Conservation (phyloP, 106 monocot genomes). For the Dendrobium huoshanense region DNA sequence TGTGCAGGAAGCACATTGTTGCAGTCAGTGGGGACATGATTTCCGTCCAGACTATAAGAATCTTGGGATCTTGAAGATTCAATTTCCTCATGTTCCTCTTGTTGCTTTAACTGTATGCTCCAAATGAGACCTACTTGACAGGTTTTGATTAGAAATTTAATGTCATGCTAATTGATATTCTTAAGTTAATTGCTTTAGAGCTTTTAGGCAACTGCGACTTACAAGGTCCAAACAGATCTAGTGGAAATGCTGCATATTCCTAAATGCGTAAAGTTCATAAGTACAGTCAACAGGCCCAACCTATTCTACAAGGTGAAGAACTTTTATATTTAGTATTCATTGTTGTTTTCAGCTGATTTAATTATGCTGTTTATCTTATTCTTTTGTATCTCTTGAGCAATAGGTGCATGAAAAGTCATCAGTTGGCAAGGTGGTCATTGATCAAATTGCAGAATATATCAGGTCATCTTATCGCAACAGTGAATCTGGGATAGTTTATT, state of each 20-base stretch:
- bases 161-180: background rate
- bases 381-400: constrained; percentile 7
- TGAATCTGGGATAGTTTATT: constrained; percentile 98
- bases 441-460: constrained; percentile 91
- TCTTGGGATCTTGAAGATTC: constrained; percentile 95
- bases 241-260: constrained; percentile 98
- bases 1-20: constrained; percentile 96
- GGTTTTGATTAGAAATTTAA: background rate
- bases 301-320: constrained; percentile 71
- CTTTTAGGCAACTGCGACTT: constrained; percentile 90
- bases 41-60: constrained; percentile 99
- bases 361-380: constrained; percentile 5
- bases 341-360: background rate
- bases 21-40: constrained; percentile 99
- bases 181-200: constrained; percentile 11
- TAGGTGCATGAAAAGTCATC: constrained; percentile 89
- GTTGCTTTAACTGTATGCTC: constrained; percentile 90
- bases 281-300: constrained; percentile 90
- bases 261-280: constrained; percentile 85
- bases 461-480: constrained; percentile 68
- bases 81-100: constrained; percentile 87
- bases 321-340: background rate
- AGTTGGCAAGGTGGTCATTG: constrained; percentile 74
- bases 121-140: background rate
- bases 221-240: constrained; percentile 85